Percentiles rank a stretch among this genome's conserved stretches.
Conservation (phyloP, 306 rosid species). For the Prinsepia uniflora region DNA sequence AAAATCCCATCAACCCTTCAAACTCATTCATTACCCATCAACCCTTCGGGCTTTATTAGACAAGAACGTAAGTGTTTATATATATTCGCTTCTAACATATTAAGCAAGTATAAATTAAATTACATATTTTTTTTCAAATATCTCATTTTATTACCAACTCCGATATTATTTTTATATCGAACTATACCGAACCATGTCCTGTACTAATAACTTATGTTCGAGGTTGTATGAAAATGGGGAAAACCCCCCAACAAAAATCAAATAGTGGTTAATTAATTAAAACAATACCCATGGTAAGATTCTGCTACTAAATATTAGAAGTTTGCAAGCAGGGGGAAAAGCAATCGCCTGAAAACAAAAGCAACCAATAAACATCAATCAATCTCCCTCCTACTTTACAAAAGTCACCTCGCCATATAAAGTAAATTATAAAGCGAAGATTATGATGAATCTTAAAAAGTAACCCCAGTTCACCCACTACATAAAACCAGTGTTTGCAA, state of each 20-base stretch:
- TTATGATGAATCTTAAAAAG: conserved; percentile 14
- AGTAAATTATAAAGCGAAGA: conserved; percentile 3
- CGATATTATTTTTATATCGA: too few species aligned
- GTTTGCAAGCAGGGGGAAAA: not conserved
- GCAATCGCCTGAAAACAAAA: conserved; percentile 11
- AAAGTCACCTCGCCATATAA: conserved; percentile 14
- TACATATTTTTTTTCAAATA: too few species aligned
- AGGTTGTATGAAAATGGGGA: not conserved
- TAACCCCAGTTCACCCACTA: conserved; percentile 21
- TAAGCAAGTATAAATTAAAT: too few species aligned
- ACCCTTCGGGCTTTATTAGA: too few species aligned
- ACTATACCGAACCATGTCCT: too few species aligned
- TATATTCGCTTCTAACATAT: too few species aligned
- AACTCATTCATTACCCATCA: conserved; percentile 1
- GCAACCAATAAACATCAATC: conserved; percentile 12
- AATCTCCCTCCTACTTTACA: conserved; percentile 19
- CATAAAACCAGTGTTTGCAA: conserved; percentile 14
- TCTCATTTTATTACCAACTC: too few species aligned
- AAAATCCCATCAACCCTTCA: not conserved
- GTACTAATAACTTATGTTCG: not conserved
- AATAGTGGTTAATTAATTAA: not conserved
- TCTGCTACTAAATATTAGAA: not conserved
- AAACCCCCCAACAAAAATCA: not conserved
- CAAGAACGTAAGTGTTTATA: too few species aligned
- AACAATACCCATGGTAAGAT: not conserved